phyloP scores from a whole-genome alignment of 129 eudicot species.

The Flaveria bidentis region DNA sequence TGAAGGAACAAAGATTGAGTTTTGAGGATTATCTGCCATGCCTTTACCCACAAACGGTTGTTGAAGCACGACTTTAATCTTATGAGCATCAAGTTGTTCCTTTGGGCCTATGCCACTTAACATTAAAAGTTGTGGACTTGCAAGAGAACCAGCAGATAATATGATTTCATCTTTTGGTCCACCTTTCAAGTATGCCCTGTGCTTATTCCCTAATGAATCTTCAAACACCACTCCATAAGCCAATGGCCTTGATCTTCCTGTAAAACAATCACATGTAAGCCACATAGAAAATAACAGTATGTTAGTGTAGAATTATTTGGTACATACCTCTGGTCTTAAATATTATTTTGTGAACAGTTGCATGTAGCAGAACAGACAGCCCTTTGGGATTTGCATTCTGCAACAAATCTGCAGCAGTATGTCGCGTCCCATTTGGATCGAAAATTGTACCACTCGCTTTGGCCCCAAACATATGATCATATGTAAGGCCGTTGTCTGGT shows the following conservation, averaged over 20 bases:
- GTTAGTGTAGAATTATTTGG: not conserved
- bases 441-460: slow-evolving; percentile 16
- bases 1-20: slow-evolving; percentile 53
- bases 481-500: not conserved
- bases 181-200: slow-evolving; percentile 45
- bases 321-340: not conserved
- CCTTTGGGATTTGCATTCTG: slow-evolving; percentile 8
- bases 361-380: slow-evolving; percentile 5
- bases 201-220: slow-evolving; percentile 41
- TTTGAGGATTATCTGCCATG: slow-evolving; percentile 67
- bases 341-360: slow-evolving; percentile 1
- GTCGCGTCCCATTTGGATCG: slow-evolving; percentile 1
- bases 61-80: slow-evolving; percentile 49
- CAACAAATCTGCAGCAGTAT: slow-evolving; percentile 4
- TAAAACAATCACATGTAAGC: not conserved
- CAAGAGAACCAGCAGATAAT: slow-evolving; percentile 61
- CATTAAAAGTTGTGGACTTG: slow-evolving; percentile 69
- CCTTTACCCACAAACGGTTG: slow-evolving; percentile 58
- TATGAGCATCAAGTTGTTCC: slow-evolving; percentile 43
- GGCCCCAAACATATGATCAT: slow-evolving; percentile 12
- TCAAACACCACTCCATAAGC: slow-evolving; percentile 37
- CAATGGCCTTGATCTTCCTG: slow-evolving; percentile 52
- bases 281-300: not conserved
- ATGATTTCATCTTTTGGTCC: slow-evolving; percentile 51
- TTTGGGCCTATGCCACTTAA: slow-evolving; percentile 70